phyloP scores from a whole-genome alignment of 352 stramenopile species.

The Aphanomyces stellatus region DNA sequence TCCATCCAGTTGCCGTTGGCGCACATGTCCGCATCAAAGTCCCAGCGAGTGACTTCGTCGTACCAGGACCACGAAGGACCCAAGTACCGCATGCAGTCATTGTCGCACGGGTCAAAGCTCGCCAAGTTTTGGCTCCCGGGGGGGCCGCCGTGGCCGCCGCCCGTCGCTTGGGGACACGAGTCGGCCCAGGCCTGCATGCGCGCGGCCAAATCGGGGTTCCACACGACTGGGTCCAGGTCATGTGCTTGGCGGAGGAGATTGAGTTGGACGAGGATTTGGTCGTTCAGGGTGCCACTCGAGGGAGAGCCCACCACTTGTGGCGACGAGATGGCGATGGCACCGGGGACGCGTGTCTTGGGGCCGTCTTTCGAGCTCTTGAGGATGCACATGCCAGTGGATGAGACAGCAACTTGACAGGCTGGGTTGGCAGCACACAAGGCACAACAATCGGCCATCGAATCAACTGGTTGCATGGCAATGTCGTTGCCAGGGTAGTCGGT shows the following conservation, averaged over 20 bases:
- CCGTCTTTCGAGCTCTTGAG: neutral
- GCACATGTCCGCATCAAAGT: constrained; percentile 1
- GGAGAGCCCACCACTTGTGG: neutral
- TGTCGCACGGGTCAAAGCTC: neutral
- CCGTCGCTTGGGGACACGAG: neutral
- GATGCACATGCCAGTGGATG: neutral
- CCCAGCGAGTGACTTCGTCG: constrained; percentile 4
- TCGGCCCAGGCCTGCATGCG: constrained; percentile 16
- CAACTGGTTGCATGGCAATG: neutral
- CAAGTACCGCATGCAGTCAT: neutral
- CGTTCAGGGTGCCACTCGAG: neutral
- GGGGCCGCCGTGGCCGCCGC: constrained; percentile 8
- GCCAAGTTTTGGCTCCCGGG: constrained; percentile 15
- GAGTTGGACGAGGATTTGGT: neutral
- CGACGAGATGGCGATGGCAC: neutral
- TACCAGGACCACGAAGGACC: neutral
- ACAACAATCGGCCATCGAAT: no score
- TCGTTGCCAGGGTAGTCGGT: neutral
- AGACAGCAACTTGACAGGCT: no score
- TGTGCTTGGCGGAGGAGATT: neutral
- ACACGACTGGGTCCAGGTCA: constrained; percentile 6
- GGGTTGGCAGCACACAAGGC: no score
- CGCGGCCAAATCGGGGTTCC: constrained; percentile 7
- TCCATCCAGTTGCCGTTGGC: constrained; percentile 10
- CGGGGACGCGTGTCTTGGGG: neutral